These are phyloP conservation scores for Xylaria nigripes DNA, from an alignment of 495 filamentous ascomycete genomes.

Conservation along the genomic window DNA sequence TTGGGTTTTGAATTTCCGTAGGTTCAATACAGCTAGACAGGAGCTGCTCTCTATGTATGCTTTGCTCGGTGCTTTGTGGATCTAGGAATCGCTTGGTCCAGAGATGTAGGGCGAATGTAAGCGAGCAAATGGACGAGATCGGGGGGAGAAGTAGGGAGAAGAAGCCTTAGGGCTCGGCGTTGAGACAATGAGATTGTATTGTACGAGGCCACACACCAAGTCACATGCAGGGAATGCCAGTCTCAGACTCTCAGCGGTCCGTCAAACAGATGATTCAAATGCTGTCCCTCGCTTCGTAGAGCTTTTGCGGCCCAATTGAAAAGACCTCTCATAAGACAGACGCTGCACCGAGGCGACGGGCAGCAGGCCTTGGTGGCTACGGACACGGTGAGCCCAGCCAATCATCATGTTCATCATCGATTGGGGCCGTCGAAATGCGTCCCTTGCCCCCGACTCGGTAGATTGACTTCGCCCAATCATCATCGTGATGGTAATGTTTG, in stretches of 20 bases:
- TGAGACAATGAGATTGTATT: conserved; percentile 1
- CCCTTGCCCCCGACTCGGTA: not conserved
- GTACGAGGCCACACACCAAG: not conserved
- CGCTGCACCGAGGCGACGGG: conserved; percentile 2
- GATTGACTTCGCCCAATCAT: too few species aligned
- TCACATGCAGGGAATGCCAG: not conserved
- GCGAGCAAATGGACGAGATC: not conserved
- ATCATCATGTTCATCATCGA: not conserved
- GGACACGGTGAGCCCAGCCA: not conserved
- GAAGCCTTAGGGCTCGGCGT: conserved; percentile 1
- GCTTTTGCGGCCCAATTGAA: not conserved
- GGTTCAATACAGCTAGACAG: too few species aligned
- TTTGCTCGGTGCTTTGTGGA: not conserved
- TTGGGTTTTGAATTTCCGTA: too few species aligned
- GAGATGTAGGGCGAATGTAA: not conserved
- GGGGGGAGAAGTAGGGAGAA: not conserved
- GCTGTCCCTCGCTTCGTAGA: not conserved
- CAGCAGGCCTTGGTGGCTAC: not conserved
- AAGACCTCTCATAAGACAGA: not conserved
- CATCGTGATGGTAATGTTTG: too few species aligned
- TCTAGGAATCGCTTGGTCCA: too few species aligned
- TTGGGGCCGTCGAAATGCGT: not conserved
- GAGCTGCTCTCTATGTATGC: not conserved
- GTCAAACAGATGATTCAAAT: conserved; percentile 1
- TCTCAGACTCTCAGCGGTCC: not conserved